Evolutionary conservation across 257 asterid species (phyloP), one percentile per base, ranked within the genome.

Genomic region (Scutellaria barbata): DNA sequence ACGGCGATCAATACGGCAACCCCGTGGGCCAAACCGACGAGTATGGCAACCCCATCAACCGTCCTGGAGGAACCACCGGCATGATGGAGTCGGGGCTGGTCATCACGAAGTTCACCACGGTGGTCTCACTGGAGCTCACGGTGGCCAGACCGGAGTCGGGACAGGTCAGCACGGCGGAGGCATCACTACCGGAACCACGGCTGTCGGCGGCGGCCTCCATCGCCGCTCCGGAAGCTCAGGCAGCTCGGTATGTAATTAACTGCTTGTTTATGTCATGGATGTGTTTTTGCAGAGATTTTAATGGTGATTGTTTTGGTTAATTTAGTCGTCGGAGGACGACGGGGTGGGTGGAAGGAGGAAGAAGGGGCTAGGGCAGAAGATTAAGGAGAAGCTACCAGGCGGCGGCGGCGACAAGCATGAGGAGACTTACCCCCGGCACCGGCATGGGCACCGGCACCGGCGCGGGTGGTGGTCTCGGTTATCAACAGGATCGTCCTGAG

Each of bases 281-380:
- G 35, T 30, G 35, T 30, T n/a, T 6, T 12, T 37, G 16, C 14
- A 45, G 47, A 7, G 0, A 5, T 66, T 0, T 35, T 66, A n/a
- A 10, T 17, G 8, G 7, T 66, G 43, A 10, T 1, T 10, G 8
- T 41, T 11, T 12, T 33, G 17, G 13, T 16, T 58, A 71, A 37
- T 5, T 3, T 6, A 12, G 71, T 57, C 75, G 1, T 80, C 84
- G 3, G 90, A 85, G 80, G 88, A 85, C 46, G 90, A 85, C 3
- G 90, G 88, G 42, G 9, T n/a, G 11, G 88, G 90, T 11, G 90
- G 90, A 50, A 81, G 88, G 55, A 83, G 86, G 14, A 83, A 85
- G 81, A 83, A 85, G 74, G 90, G 88, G 8, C 8, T 83, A 16
- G 81, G 74, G 82, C 83, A 85, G 39, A 83, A 81, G 85, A 52